A percentile compares a stretch with the other conserved stretches of the same genome.
phyloP scores from a whole-genome alignment of 2,329 filamentous ascomycete genomes.

The Aureobasidium subglaciale region DNA sequence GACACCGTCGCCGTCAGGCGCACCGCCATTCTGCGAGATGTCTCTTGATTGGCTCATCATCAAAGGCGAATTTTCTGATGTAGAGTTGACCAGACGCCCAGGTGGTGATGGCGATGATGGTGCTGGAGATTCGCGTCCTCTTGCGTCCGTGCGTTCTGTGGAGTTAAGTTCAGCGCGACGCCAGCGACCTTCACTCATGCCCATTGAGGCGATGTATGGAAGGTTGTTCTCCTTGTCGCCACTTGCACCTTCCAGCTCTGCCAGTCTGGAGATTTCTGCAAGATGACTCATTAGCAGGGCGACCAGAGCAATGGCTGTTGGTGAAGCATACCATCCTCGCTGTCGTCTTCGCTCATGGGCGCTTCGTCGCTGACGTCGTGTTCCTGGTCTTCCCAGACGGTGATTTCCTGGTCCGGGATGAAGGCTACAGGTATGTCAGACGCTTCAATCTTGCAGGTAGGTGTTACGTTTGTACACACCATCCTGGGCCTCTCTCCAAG shows the following conservation, averaged over 20 bases:
- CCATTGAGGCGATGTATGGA: not conserved
- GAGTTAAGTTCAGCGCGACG: too few species aligned
- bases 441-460: not conserved
- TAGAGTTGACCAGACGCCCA: not conserved
- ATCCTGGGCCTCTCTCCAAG: not conserved
- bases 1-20: not conserved
- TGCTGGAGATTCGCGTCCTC: not conserved
- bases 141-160: constrained; percentile 4
- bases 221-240: not conserved
- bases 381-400: not conserved
- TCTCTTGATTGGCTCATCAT: constrained; percentile 8
- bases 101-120: not conserved
- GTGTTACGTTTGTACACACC: not conserved
- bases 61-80: not conserved
- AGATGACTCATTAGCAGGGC: not conserved
- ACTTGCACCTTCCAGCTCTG: too few species aligned
- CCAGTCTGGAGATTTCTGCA: not conserved
- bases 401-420: not conserved
- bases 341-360: not conserved
- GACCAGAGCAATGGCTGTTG: not conserved
- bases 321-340: not conserved
- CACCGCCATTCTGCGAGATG: not conserved
- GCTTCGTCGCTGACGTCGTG: not conserved
- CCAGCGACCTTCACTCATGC: too few species aligned
- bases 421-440: not conserved